Evolutionary conservation across 2,329 filamentous ascomycete species (phyloP).

Genomic region (Pezicula rhizophila): DNA sequence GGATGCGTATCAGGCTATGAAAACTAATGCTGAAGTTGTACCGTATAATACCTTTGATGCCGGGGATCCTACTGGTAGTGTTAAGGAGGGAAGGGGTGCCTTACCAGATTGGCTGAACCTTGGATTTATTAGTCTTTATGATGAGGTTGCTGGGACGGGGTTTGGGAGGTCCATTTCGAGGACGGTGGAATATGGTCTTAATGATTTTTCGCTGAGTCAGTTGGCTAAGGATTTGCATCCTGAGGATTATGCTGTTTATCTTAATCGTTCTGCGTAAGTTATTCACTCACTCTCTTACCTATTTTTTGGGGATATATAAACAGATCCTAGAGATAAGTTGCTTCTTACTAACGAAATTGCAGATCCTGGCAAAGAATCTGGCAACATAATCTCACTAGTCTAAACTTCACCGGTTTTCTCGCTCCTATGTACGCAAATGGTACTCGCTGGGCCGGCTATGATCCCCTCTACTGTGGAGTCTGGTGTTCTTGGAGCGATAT

Average conservation of each 20-base stretch:
- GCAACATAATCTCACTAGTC: slow-evolving; percentile 40
- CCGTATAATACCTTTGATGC: slow-evolving; percentile 51
- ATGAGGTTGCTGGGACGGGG: slow-evolving; percentile 13
- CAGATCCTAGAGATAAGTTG: neutral
- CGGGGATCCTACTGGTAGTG: slow-evolving; percentile 46
- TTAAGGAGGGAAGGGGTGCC: slow-evolving; percentile 60
- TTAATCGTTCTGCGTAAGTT: slow-evolving; percentile 37
- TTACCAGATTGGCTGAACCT: slow-evolving; percentile 58
- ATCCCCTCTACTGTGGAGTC: slow-evolving; percentile 44
- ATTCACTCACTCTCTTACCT: too few species aligned
- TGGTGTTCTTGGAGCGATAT: slow-evolving; percentile 47
- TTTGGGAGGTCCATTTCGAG: slow-evolving; percentile 52
- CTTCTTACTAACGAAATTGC: neutral
- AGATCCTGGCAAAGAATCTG: slow-evolving; percentile 57
- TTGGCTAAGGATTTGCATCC: slow-evolving; percentile 49
- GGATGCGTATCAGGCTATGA: slow-evolving; percentile 53
- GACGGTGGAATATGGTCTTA: slow-evolving; percentile 60
- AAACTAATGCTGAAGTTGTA: slow-evolving; percentile 57
- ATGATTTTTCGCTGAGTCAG: slow-evolving; percentile 61
- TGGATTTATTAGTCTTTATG: slow-evolving; percentile 58
- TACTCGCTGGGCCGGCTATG: slow-evolving; percentile 36
- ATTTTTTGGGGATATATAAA: too few species aligned
- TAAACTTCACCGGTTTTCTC: slow-evolving; percentile 49
- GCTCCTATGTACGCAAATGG: slow-evolving; percentile 46
- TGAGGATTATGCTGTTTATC: slow-evolving; percentile 37